Percentiles rank a stretch among this genome's conserved stretches.
Conservation (phyloP, 768 basidiomycete genomes). For the Pseudohyphozyma bogoriensis region DNA sequence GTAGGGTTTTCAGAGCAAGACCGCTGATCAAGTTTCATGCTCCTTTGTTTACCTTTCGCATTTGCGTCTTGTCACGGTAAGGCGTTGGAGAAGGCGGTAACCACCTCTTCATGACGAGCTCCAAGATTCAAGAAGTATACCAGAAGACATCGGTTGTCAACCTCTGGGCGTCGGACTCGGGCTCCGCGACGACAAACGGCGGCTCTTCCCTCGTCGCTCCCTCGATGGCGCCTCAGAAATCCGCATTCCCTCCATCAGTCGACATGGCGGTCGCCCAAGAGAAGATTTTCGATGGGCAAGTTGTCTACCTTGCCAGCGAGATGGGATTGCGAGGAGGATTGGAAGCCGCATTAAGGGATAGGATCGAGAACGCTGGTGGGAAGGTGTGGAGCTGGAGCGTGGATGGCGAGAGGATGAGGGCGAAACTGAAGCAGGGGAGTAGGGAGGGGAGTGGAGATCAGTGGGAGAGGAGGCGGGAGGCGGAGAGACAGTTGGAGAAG, state of each 20-base stretch:
- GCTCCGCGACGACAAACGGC: too few relatives aligned
- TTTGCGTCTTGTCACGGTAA: too few relatives aligned
- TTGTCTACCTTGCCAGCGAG: conserved; percentile 53
- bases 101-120: too few relatives aligned
- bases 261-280: not conserved
- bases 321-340: conserved; percentile 49
- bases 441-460: not conserved
- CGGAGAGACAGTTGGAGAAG: conserved; percentile 37
- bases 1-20: too few relatives aligned
- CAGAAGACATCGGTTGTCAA: too few relatives aligned
- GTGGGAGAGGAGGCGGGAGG: conserved; percentile 14
- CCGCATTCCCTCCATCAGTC: too few relatives aligned
- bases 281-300: conserved; percentile 52
- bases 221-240: too few relatives aligned
- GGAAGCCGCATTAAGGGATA: conserved; percentile 49
- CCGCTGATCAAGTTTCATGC: too few relatives aligned
- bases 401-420: conserved; percentile 6
- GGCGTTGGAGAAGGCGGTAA: too few relatives aligned
- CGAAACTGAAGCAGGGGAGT: not conserved
- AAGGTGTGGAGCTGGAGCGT: conserved; percentile 15
- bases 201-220: not conserved
- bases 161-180: too few relatives aligned
- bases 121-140: too few relatives aligned
- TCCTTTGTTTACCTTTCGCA: too few relatives aligned
- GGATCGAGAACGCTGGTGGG: conserved; percentile 57